A percentile compares a stretch with the other conserved stretches of the same genome.
Conservation (phyloP, 164 flowering plant genomes). For the Cinnamomum chago region DNA sequence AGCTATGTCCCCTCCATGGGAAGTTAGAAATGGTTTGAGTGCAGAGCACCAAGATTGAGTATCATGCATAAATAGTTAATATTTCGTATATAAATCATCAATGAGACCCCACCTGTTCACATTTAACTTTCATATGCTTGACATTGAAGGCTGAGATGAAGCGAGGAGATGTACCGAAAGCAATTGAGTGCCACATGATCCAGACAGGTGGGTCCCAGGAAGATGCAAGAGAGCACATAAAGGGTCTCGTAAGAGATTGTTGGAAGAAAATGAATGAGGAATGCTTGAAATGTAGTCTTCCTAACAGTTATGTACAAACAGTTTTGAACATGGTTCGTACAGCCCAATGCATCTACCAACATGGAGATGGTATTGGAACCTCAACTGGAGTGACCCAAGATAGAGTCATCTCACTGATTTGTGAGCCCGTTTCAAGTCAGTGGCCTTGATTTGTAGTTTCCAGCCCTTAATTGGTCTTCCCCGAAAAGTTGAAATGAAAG, state of each 20-base stretch:
- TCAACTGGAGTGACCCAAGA: constrained; percentile 13
- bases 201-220: neutral
- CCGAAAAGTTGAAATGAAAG: too few relatives aligned
- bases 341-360: constrained; percentile 17
- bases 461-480: too few relatives aligned
- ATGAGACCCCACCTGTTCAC: too few relatives aligned
- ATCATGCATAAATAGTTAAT: too few relatives aligned
- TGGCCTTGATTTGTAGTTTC: too few relatives aligned
- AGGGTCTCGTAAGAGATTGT: neutral
- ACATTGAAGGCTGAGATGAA: constrained; percentile 4
- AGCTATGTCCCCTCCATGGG: too few relatives aligned
- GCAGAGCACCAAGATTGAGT: too few relatives aligned
- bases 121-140: neutral
- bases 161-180: constrained; percentile 1
- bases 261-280: constrained; percentile 5
- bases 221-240: neutral
- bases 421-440: neutral
- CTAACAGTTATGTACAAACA: constrained; percentile 3
- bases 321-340: constrained; percentile 21
- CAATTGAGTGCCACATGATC: neutral
- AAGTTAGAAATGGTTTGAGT: too few relatives aligned
- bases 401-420: neutral
- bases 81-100: too few relatives aligned
- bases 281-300: constrained; percentile 1
- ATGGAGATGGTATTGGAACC: constrained; percentile 24